These are phyloP conservation scores for Aspergillus conjunctus DNA, from an alignment of 495 filamentous ascomycete species.

Conservation along the genomic window DNA sequence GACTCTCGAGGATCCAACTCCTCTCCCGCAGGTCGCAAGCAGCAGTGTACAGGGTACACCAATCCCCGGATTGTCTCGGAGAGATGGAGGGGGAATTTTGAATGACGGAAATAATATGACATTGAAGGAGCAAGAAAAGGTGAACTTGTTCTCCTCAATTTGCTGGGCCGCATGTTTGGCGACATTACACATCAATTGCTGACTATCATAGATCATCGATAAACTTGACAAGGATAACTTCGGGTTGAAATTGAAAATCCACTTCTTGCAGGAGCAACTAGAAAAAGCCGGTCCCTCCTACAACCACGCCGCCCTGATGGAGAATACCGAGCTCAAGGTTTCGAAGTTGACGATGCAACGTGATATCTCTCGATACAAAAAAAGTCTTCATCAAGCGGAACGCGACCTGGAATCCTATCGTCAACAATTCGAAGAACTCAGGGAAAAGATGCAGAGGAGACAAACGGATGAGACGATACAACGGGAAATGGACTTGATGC, in stretches of 20 bases:
- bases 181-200: slow-evolving; percentile 8
- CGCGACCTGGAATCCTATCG: slow-evolving; percentile 77
- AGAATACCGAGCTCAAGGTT: slow-evolving; percentile 95
- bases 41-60: slow-evolving; percentile 84
- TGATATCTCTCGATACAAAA: slow-evolving; percentile 81
- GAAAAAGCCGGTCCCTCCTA: slow-evolving; percentile 83
- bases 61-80: slow-evolving; percentile 63
- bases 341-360: slow-evolving; percentile 82
- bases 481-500: slow-evolving; percentile 61
- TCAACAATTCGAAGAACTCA: slow-evolving; percentile 74
- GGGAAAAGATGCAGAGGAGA: slow-evolving; percentile 74
- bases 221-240: slow-evolving; percentile 95
- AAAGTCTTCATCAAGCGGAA: slow-evolving; percentile 75
- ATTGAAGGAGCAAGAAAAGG: slow-evolving; percentile 89
- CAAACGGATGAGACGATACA: slow-evolving; percentile 66
- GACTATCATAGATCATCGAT: slow-evolving; percentile 69
- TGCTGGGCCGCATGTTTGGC: not conserved
- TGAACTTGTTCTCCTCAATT: slow-evolving; percentile 36
- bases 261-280: slow-evolving; percentile 87
- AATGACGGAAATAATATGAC: slow-evolving; percentile 80
- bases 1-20: slow-evolving; percentile 59
- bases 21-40: slow-evolving; percentile 68
- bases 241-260: slow-evolving; percentile 94
- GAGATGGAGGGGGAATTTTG: slow-evolving; percentile 60
- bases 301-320: slow-evolving; percentile 81